These are phyloP conservation scores for Typha latifolia DNA, from an alignment of 176 grass and related monocot species.

Conservation along the genomic window DNA sequence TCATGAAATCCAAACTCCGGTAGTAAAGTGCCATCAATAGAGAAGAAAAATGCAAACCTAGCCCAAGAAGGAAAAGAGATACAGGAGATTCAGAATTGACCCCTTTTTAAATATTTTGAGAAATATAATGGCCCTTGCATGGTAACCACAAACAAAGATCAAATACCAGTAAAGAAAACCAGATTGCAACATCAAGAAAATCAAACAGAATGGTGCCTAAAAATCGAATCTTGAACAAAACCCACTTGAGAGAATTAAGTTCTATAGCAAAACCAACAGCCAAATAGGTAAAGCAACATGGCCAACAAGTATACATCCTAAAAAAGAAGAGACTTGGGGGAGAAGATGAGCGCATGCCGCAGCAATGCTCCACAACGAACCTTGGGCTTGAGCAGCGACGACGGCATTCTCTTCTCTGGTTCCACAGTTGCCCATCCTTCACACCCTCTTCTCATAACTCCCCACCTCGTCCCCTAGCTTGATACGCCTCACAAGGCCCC, in stretches of 20 bases:
- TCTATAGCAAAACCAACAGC: no score
- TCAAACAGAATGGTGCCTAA: no score
- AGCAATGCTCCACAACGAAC: conserved; percentile 13
- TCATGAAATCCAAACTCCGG: not conserved
- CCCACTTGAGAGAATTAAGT: no score
- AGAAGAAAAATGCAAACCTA: not conserved
- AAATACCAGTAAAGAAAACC: not conserved
- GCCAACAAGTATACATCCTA: not conserved
- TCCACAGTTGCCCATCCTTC: conserved; percentile 90
- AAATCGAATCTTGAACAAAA: no score
- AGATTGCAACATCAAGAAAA: no score
- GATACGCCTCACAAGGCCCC: conserved; percentile 3
- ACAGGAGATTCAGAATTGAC: conserved; percentile 7
- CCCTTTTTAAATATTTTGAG: conserved; percentile 3
- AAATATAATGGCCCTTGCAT: conserved; percentile 10
- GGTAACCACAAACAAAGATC: not conserved
- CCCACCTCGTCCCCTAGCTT: conserved; percentile 4
- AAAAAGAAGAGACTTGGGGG: not conserved
- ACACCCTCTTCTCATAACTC: conserved; percentile 50
- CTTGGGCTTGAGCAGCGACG: conserved; percentile 84
- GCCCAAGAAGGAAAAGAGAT: conserved; percentile 19
- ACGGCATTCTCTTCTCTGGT: conserved; percentile 99
- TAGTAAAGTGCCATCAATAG: conserved; percentile 8
- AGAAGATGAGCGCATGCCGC: not conserved
- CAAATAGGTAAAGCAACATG: no score